Base-by-base conservation (phyloP, 495 filamentous ascomycete species). In the Astrocystis sublimbata region DNA sequence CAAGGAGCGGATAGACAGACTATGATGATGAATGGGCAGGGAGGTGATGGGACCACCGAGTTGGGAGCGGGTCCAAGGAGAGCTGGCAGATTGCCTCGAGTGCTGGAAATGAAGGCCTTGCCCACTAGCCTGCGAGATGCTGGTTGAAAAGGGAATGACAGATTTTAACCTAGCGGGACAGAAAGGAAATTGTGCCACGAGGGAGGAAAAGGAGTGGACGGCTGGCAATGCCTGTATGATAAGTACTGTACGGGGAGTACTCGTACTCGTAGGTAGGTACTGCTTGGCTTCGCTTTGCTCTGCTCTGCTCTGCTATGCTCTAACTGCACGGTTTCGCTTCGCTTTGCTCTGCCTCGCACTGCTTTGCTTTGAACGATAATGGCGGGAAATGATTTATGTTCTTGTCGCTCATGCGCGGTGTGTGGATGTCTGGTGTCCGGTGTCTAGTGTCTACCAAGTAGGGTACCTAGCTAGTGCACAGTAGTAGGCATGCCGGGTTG, bases 111-210 rank as follows among this genome's bases (percentile, higher is more conserved):
- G 60, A 66, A 66, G 63, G 61, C 64, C 46, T 66, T 68, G 65
- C 65, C 63, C 69, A 53, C 70, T 72, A 72, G 70, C 62, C 63
- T 67, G 70, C 70, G 65, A 66, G 63, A 67, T 53, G 63, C 52
- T 51, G 52, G 65, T 65, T 50, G 68, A 68, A 63, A 72, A 72
- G 68, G 70, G 70, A 72, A 68, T 70, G 70, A 72, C 68, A 64
- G 61, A 68, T 67, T 70, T 63, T 63, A 56, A 62, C 49, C 51
- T 56, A 52, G 60, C 60, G 60, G 51, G 50, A 62, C 38, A 61
- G 49, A 53, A 62, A 46, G n/a, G 51, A 61, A 28, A 61, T 55
- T 55, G 43, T 47, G 31, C 56, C 56, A 62, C 52, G 52, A 50
- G 53, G 41, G 59, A 47, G 35, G 21, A 55, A 63, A 63, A 63